These are phyloP conservation scores for Naganishia friedmannii DNA, from an alignment of 768 basidiomycete species.

Conservation along the genomic window DNA sequence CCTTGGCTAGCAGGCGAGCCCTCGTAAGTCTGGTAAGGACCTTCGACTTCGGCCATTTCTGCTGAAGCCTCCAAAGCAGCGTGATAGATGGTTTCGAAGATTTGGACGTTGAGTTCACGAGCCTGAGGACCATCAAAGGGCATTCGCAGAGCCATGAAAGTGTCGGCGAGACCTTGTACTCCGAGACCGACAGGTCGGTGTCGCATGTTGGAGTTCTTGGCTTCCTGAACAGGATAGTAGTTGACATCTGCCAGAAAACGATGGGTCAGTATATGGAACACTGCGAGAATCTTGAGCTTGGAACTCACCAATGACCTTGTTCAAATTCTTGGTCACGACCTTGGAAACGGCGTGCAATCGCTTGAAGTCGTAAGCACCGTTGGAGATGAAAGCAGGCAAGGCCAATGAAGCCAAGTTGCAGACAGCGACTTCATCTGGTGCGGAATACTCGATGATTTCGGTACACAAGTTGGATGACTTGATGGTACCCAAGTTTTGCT, in stretches of 20 bases:
- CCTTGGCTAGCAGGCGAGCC: slow-evolving; percentile 89
- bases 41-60: slow-evolving; percentile 75
- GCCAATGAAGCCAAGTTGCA: slow-evolving; percentile 98
- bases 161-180: slow-evolving; percentile 94
- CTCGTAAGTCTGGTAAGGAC: slow-evolving; percentile 81
- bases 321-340: slow-evolving; percentile 87
- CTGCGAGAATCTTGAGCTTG: not conserved
- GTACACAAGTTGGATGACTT: slow-evolving; percentile 99
- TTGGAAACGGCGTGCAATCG: slow-evolving; percentile 91
- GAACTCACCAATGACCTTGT: slow-evolving; percentile 77
- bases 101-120: slow-evolving; percentile 82
- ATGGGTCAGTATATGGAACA: slow-evolving; percentile 31
- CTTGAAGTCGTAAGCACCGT: slow-evolving; percentile 85
- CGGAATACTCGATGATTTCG: slow-evolving; percentile 96
- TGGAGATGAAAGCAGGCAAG: slow-evolving; percentile 81
- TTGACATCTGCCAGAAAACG: slow-evolving; percentile 57
- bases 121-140: slow-evolving; percentile 90
- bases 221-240: slow-evolving; percentile 91
- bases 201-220: slow-evolving; percentile 88
- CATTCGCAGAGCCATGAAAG: slow-evolving; percentile 95
- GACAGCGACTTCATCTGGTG: slow-evolving; percentile 94
- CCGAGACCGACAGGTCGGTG: slow-evolving; percentile 97
- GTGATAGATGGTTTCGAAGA: slow-evolving; percentile 99
- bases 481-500: slow-evolving; percentile 96
- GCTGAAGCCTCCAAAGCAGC: slow-evolving; percentile 84